Percentiles rank a stretch among this genome's conserved stretches.
These are phyloP conservation scores for Saccharomyces paradoxus DNA, from an alignment of 805 yeast genomes.

Conservation along the genomic window DNA sequence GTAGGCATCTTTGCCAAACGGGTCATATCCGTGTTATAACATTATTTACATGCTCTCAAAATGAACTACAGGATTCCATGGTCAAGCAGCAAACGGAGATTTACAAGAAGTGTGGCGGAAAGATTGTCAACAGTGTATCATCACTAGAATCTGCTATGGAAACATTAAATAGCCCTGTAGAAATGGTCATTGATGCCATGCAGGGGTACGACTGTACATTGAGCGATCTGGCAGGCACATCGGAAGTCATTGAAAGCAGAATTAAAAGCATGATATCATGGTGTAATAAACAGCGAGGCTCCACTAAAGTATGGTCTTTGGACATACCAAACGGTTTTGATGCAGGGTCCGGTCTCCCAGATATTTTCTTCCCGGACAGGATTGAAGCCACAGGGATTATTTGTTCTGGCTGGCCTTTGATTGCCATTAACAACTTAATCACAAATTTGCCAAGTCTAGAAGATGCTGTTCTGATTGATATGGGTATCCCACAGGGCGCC, in stretches of 20 bases:
- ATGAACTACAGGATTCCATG: slow-evolving; percentile 20
- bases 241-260: slow-evolving; percentile 15
- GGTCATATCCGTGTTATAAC: slow-evolving; percentile 65
- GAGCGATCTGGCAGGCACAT: slow-evolving; percentile 38
- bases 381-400: slow-evolving; percentile 49
- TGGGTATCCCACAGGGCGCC: slow-evolving; percentile 60
- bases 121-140: slow-evolving; percentile 36
- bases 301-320: slow-evolving; percentile 39
- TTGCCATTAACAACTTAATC: slow-evolving; percentile 38
- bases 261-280: slow-evolving; percentile 46
- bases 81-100: slow-evolving; percentile 45
- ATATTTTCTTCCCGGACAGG: slow-evolving; percentile 1
- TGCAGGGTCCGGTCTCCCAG: slow-evolving; percentile 60
- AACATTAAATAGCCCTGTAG: slow-evolving; percentile 63
- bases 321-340: slow-evolving; percentile 81
- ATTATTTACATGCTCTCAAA: slow-evolving; percentile 28
- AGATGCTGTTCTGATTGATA: slow-evolving; percentile 54
- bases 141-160: slow-evolving; percentile 34
- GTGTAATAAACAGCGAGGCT: slow-evolving; percentile 42
- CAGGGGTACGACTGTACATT: slow-evolving; percentile 74
- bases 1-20: slow-evolving; percentile 54
- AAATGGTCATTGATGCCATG: slow-evolving; percentile 71
- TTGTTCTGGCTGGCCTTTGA: slow-evolving; percentile 66
- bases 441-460: slow-evolving; percentile 3
- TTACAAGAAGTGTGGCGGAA: slow-evolving; percentile 63